These are phyloP conservation scores for Rhizopogon sp. DNA, from an alignment of 768 basidiomycete genomes.

Conservation along the genomic window DNA sequence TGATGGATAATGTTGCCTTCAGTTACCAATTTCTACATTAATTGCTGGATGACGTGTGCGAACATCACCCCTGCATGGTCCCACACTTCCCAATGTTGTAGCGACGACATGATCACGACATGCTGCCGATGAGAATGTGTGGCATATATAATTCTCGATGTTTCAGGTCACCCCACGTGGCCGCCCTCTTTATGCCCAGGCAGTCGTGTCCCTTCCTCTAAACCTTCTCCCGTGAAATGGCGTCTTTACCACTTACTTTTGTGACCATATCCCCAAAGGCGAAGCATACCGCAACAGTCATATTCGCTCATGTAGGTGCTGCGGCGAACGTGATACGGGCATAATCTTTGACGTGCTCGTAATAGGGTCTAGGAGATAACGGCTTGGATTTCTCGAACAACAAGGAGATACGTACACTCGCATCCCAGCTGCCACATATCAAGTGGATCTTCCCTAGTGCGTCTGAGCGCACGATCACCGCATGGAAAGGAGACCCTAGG, in stretches of 20 bases:
- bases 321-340: neutral
- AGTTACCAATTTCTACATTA: neutral
- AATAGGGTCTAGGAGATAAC: conserved; percentile 66
- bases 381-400: conserved; percentile 55
- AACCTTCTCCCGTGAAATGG: neutral
- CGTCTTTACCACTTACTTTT: conserved; percentile 33
- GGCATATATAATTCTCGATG: too few relatives aligned
- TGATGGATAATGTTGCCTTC: neutral
- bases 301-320: conserved; percentile 73
- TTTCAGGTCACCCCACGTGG: neutral
- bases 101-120: neutral
- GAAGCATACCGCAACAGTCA: conserved; percentile 77
- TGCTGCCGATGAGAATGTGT: neutral
- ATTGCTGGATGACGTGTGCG: neutral
- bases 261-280: conserved; percentile 45
- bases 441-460: conserved; percentile 82
- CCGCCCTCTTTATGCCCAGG: neutral
- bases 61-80: neutral
- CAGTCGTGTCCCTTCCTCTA: neutral
- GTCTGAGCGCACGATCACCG: conserved; percentile 50
- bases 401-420: neutral
- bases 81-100: neutral
- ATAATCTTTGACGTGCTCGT: conserved; percentile 1
- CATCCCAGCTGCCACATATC: conserved; percentile 51
- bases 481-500: conserved; percentile 59